phyloP scores from a whole-genome alignment of 345 rosid genomes.

The Trapa bicornis region DNA sequence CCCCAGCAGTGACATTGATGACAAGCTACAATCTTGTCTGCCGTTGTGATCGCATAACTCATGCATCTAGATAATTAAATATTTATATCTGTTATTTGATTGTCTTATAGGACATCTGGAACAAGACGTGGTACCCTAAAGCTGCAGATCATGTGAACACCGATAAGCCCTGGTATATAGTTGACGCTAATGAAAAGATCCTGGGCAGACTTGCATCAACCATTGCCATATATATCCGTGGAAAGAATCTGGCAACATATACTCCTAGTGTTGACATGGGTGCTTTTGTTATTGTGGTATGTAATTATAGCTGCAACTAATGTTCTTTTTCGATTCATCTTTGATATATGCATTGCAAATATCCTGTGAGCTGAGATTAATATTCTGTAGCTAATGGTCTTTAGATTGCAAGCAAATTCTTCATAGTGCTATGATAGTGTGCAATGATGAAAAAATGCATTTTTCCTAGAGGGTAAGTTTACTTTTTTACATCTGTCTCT shows the following conservation, averaged over 20 bases:
- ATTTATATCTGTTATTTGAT: not conserved
- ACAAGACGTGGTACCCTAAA: slow-evolving; percentile 94
- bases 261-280: slow-evolving; percentile 99
- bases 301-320: slow-evolving; percentile 7
- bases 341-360: not conserved
- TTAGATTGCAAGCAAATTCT: not conserved
- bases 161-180: slow-evolving; percentile 74
- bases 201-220: slow-evolving; percentile 88
- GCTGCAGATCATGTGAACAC: slow-evolving; percentile 75
- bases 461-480: not conserved
- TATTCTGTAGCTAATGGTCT: not conserved
- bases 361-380: not conserved
- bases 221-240: slow-evolving; percentile 78
- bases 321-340: not conserved
- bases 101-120: slow-evolving; percentile 77
- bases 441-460: not conserved
- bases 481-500: not conserved
- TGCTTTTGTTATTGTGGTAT: slow-evolving; percentile 94
- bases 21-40: not conserved
- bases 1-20: not conserved
- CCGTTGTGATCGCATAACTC: not conserved
- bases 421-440: not conserved
- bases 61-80: not conserved
- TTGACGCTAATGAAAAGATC: slow-evolving; percentile 85
- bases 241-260: slow-evolving; percentile 77